These are phyloP conservation scores for Aspergillus piperis DNA, from an alignment of 2,329 filamentous ascomycete genomes.

Conservation along the genomic window DNA sequence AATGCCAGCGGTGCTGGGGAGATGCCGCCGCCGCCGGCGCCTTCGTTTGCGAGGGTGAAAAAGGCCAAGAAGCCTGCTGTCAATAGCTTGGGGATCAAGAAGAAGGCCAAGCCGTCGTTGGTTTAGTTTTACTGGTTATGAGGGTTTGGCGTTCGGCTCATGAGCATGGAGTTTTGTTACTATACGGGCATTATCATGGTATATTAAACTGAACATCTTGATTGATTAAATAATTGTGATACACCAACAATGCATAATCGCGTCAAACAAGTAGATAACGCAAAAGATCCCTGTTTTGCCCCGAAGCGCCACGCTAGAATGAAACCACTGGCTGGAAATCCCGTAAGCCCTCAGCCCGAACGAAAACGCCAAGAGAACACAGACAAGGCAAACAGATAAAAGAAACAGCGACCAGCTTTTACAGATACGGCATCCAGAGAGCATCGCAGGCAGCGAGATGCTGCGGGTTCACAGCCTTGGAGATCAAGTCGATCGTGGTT, in stretches of 20 bases:
- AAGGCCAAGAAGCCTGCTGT: slow-evolving; percentile 87
- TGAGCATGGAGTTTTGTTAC: neutral
- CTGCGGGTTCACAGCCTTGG: slow-evolving; percentile 88
- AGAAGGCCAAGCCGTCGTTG: slow-evolving; percentile 69
- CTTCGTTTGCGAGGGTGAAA: slow-evolving; percentile 69
- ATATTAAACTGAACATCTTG: neutral
- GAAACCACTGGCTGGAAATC: slow-evolving; percentile 7
- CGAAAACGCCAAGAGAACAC: slow-evolving; percentile 20
- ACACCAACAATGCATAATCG: slow-evolving; percentile 1
- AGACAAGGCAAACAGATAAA: slow-evolving; percentile 18
- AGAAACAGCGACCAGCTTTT: slow-evolving; percentile 16
- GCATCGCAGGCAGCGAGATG: slow-evolving; percentile 86
- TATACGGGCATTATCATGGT: slow-evolving; percentile 1
- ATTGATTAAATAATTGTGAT: slow-evolving; percentile 13
- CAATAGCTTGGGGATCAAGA: slow-evolving; percentile 81
- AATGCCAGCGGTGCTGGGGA: slow-evolving; percentile 25
- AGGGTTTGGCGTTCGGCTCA: slow-evolving; percentile 14
- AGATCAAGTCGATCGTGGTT: slow-evolving; percentile 91
- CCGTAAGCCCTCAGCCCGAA: neutral
- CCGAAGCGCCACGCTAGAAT: slow-evolving; percentile 30
- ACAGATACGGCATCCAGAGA: slow-evolving; percentile 97
- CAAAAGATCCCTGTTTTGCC: slow-evolving; percentile 15
- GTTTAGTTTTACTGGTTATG: slow-evolving; percentile 20
- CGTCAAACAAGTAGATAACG: slow-evolving; percentile 17
- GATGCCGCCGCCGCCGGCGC: slow-evolving; percentile 53